Evolutionary conservation across 1,284 basidiomycete species (phyloP), one percentile per base, ranked within the genome.

Genomic region (Ganoderma sinense): DNA sequence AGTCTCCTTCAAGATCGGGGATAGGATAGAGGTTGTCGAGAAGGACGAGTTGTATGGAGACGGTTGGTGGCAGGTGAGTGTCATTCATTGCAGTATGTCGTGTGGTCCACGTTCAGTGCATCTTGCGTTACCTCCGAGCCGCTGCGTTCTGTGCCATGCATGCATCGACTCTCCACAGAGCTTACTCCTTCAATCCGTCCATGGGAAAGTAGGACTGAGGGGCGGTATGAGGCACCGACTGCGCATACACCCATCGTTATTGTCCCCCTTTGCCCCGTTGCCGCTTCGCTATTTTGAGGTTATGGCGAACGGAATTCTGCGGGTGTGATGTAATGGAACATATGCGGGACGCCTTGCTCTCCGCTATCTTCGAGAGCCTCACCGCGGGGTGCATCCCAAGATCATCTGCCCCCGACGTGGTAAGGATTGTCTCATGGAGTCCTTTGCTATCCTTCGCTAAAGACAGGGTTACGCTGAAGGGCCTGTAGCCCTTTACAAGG

Each of bases 51-150:
- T 91, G 69, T 99, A 96, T 79, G 90, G 91, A 55, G 97, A 99
- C 81, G 97, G 97, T n/a, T 99, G 97, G 97, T 99, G 95, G 96
- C 93, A 96, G 89, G 97, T 97, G 77, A 82, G 94, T 85, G 11
- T 41, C n/a, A 61, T 58, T 39, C 4, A n/a, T 61, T 26, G 20
- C 39, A 4, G 18, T 55, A 26, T 8, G 8, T 4, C n/a, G 43
- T 62, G 11, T 18, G 23, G 14, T 55, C 53, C 6, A 31, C 23
- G 5, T 20, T 26, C 8, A 23, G 23, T 51, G 48, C 7, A 26
- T 51, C n/a, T 13, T 51, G 23, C 23, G 23, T 51, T 51, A 11
- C 6, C n/a, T 23, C 2, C 11, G 8, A 51, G 23, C 10, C 48
- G n/a, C 45, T 23, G 18, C 48, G 0, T 51, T 11, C 48, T 26